Percentiles rank a stretch among this genome's conserved stretches.
Conservation (phyloP, 2,329 filamentous ascomycete genomes). For the Claviceps capensis region DNA sequence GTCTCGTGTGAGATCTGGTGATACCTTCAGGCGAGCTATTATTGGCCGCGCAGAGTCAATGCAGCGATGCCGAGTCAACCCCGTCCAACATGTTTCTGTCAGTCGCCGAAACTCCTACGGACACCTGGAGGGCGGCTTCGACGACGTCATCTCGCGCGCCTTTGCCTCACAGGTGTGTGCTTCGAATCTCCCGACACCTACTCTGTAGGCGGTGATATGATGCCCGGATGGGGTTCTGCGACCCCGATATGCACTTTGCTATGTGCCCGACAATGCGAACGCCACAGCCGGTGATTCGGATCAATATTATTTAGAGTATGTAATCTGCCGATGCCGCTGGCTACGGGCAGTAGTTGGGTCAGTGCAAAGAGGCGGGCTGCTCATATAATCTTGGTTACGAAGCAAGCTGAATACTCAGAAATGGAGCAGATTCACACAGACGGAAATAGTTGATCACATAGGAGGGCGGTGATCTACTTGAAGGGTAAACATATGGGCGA, state of each 20-base stretch:
- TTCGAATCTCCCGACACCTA: slow-evolving; percentile 37
- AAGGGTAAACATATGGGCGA: background rate
- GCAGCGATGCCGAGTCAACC: too few relatives aligned
- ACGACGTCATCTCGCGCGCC: slow-evolving; percentile 36
- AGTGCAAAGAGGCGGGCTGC: slow-evolving; percentile 33
- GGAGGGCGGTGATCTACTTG: slow-evolving; percentile 4
- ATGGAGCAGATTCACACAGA: slow-evolving; percentile 23
- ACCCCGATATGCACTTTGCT: slow-evolving; percentile 22
- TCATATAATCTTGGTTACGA: slow-evolving; percentile 36
- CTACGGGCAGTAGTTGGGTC: slow-evolving; percentile 32
- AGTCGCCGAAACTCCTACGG: slow-evolving; percentile 39
- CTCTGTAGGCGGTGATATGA: slow-evolving; percentile 9
- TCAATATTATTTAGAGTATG: slow-evolving; percentile 20
- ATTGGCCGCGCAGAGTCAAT: background rate
- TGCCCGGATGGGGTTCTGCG: too few relatives aligned
- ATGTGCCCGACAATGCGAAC: slow-evolving; percentile 41
- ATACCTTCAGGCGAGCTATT: background rate
- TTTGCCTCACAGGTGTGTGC: slow-evolving; percentile 23
- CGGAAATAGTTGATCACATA: slow-evolving; percentile 4
- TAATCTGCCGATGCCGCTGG: slow-evolving; percentile 38
- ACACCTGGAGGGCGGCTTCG: slow-evolving; percentile 39
- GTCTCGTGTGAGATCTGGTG: background rate
- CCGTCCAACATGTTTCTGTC: too few relatives aligned
- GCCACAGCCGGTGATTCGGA: slow-evolving; percentile 27
- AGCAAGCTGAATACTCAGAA: slow-evolving; percentile 27